phyloP scores from a whole-genome alignment of 208 protist species.

The Leptomonas pyrrhocoris region DNA sequence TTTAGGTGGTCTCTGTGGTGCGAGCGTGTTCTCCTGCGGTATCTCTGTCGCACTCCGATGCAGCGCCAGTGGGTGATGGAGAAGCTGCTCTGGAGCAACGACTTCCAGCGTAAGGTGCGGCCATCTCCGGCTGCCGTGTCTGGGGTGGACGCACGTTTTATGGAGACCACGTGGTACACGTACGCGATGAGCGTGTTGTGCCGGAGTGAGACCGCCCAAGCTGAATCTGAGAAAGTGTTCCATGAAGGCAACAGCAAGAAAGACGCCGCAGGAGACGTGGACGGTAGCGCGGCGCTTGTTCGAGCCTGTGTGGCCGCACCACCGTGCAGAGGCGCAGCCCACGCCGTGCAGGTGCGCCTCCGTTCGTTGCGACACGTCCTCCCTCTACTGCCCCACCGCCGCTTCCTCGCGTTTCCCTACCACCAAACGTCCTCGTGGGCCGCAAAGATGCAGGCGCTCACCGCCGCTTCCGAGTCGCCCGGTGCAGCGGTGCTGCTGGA shows the following conservation, averaged over 20 bases:
- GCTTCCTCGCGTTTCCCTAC: conserved; percentile 34
- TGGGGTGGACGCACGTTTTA: not conserved
- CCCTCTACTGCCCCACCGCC: conserved; percentile 25
- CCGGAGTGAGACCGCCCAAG: not conserved
- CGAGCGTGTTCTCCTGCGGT: conserved; percentile 25
- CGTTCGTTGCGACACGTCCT: conserved; percentile 18
- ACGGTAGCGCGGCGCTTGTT: conserved; percentile 4
- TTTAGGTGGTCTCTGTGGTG: conserved; percentile 16
- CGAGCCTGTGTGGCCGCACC: conserved; percentile 5
- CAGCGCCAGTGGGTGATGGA: conserved; percentile 26
- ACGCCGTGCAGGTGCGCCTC: conserved; percentile 18
- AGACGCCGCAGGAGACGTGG: not conserved
- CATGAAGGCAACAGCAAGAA: too few species aligned
- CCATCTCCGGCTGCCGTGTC: not conserved
- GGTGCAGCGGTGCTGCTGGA: conserved; percentile 61
- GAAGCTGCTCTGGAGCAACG: conserved; percentile 27
- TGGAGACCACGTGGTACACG: conserved; percentile 26
- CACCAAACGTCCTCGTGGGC: conserved; percentile 35
- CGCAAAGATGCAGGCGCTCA: conserved; percentile 32
- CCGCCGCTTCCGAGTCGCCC: conserved; percentile 8
- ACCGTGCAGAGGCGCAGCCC: conserved; percentile 19
- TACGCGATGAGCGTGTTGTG: conserved; percentile 32
- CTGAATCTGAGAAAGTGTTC: not conserved
- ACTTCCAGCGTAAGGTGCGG: conserved; percentile 13
- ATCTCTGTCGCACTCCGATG: conserved; percentile 29